Evolutionary conservation across 2,329 filamentous ascomycete genomes (phyloP).

Genomic region (Nemania sp.): DNA sequence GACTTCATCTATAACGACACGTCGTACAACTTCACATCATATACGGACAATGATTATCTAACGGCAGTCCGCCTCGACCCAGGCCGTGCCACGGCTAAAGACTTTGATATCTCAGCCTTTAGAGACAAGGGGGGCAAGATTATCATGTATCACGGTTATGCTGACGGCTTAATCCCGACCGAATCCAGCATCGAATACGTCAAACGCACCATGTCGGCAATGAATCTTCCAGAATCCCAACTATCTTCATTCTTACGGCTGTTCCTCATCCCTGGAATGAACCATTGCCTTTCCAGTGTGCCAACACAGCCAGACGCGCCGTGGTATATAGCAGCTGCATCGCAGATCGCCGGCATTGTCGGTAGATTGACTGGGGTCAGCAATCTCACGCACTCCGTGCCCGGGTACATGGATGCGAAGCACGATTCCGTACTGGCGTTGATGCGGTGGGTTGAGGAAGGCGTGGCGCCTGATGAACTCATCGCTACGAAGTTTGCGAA

Average conservation of each 20-base stretch:
- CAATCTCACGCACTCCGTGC: conserved; percentile 48
- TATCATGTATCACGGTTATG: conserved; percentile 48
- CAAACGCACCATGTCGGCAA: conserved; percentile 46
- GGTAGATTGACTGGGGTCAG: conserved; percentile 33
- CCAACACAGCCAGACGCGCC: conserved; percentile 36
- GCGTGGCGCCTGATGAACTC: conserved; percentile 38
- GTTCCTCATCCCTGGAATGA: conserved; percentile 54
- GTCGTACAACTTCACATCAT: conserved; percentile 41
- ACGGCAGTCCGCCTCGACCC: conserved; percentile 14
- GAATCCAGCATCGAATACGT: conserved; percentile 47
- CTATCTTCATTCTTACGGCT: conserved; percentile 41
- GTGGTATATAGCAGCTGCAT: conserved; percentile 25
- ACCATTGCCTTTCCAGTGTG: conserved; percentile 48
- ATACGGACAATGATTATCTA: conserved; percentile 40
- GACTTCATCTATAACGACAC: conserved; percentile 51
- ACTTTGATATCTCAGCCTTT: conserved; percentile 43
- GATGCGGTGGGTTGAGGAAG: conserved; percentile 53
- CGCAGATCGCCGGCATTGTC: conserved; percentile 22
- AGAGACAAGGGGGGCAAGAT: conserved; percentile 47
- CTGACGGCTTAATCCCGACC: conserved; percentile 47
- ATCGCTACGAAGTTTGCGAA: conserved; percentile 46
- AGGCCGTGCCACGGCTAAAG: conserved; percentile 10
- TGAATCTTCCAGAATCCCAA: conserved; percentile 43
- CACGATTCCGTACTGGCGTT: conserved; percentile 47
- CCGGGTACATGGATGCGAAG: conserved; percentile 25